A percentile compares a stretch with the other conserved stretches of the same genome.
Evolutionary conservation across 2,329 filamentous ascomycete genomes (phyloP).

Genomic region (Pleomassaria siparia): DNA sequence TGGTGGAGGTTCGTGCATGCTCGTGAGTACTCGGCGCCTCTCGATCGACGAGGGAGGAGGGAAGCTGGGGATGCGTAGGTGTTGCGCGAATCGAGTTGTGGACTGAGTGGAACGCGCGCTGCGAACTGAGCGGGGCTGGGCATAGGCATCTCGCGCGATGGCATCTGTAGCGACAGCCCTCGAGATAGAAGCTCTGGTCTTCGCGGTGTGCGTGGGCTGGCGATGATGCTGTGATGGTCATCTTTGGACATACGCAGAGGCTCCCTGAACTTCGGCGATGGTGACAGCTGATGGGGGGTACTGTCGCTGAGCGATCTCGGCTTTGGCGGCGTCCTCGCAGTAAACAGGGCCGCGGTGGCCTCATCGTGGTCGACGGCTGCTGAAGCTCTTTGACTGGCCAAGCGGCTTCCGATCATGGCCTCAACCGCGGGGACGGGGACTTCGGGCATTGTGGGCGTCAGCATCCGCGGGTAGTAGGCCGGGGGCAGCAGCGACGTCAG

Average conservation of each 20-base stretch:
- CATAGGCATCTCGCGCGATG: conserved; percentile 53
- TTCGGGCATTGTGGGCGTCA: conserved; percentile 22
- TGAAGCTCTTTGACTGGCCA: conserved; percentile 17
- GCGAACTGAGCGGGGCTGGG: conserved; percentile 53
- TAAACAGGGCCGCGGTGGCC: conserved; percentile 15
- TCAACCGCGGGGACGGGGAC: conserved; percentile 15
- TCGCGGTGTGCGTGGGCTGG: conserved; percentile 63
- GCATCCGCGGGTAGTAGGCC: conserved; percentile 18
- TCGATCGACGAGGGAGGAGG: conserved; percentile 82
- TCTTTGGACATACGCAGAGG: conserved; percentile 45
- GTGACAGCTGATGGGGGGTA: conserved; percentile 43
- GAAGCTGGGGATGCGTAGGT: conserved; percentile 86
- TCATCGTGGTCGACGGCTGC: conserved; percentile 19
- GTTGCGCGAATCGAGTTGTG: conserved; percentile 80
- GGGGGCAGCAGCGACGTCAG: conserved; percentile 9
- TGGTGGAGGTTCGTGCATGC: conserved; percentile 94
- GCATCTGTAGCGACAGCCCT: conserved; percentile 71
- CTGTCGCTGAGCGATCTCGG: conserved; percentile 50
- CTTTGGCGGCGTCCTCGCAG: conserved; percentile 40
- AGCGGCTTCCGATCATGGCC: conserved; percentile 17
- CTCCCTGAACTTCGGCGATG: conserved; percentile 50
- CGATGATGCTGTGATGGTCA: conserved; percentile 47
- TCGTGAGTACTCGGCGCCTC: conserved; percentile 89
- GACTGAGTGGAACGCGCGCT: conserved; percentile 72
- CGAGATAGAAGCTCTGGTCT: conserved; percentile 64